Percentiles rank a stretch among this genome's conserved stretches.
Conservation (phyloP, 2,329 filamentous ascomycete genomes). For the Penicillium palitans region DNA sequence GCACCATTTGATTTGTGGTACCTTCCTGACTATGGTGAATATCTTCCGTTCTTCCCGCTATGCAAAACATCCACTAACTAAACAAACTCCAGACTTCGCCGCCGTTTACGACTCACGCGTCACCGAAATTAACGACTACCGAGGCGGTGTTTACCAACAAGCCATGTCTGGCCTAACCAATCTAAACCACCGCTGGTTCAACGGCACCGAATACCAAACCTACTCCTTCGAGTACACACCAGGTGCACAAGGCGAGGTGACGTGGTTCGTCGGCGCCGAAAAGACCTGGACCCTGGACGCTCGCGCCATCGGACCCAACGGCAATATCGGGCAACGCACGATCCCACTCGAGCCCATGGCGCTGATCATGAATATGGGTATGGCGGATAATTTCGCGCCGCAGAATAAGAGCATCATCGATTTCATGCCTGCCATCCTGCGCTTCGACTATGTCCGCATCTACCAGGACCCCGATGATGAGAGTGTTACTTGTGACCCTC, state of each 20-base stretch:
- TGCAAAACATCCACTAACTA: not conserved
- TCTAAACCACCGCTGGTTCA: constrained; percentile 67
- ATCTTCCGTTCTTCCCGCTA: not conserved
- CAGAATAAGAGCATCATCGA: constrained; percentile 59
- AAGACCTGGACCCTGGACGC: constrained; percentile 65
- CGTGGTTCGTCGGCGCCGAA: constrained; percentile 67
- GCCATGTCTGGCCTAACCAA: constrained; percentile 62
- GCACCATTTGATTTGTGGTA: constrained; percentile 72
- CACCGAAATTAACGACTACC: constrained; percentile 60
- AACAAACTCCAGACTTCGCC: constrained; percentile 52
- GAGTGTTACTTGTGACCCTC: constrained; percentile 66
- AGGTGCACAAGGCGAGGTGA: constrained; percentile 60
- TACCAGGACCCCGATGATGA: constrained; percentile 63
- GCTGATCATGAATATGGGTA: constrained; percentile 68
- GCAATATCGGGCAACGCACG: constrained; percentile 65
- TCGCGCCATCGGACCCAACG: constrained; percentile 64
- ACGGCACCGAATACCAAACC: constrained; percentile 62
- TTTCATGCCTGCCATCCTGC: constrained; percentile 64
- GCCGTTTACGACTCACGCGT: constrained; percentile 63
- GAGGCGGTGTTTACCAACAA: constrained; percentile 63
- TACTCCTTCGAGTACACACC: constrained; percentile 66
- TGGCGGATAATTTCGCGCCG: constrained; percentile 65
- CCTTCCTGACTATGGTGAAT: constrained; percentile 58
- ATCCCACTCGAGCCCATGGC: constrained; percentile 69
- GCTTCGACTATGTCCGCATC: constrained; percentile 69